phyloP scores from a whole-genome alignment of 1,284 basidiomycete genomes.

The Grifola frondosa region DNA sequence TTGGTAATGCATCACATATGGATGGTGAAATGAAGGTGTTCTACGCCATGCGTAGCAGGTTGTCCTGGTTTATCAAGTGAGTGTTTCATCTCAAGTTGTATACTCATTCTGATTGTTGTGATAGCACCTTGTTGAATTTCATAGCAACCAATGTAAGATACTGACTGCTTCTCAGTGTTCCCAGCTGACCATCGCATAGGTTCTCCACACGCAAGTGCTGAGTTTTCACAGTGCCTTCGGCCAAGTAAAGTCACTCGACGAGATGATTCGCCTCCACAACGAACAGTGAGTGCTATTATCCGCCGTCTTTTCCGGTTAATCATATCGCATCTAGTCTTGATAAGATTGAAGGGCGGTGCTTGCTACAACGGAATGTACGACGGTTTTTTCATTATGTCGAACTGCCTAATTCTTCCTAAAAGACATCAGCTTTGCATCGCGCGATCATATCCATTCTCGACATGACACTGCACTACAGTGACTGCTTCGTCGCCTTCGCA shows the following conservation, averaged over 20 bases:
- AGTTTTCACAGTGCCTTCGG: constrained; percentile 57
- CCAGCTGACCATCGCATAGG: constrained; percentile 40
- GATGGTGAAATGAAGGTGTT: constrained; percentile 59
- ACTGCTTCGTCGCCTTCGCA: constrained; percentile 58
- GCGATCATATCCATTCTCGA: constrained; percentile 71
- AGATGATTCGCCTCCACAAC: constrained; percentile 72
- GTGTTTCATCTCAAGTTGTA: constrained; percentile 30
- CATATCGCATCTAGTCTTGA: constrained; percentile 47
- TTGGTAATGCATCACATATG: constrained; percentile 32
- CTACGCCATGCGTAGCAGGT: constrained; percentile 69
- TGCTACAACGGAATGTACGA: constrained; percentile 66
- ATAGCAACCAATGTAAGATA: constrained; percentile 65
- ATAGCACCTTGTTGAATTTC: constrained; percentile 71
- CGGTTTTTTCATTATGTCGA: neutral
- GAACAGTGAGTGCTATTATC: constrained; percentile 56
- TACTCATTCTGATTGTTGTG: neutral
- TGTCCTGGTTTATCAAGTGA: constrained; percentile 85
- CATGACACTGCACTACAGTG: constrained; percentile 67
- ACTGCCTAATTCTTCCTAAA: neutral
- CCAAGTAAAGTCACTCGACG: constrained; percentile 66
- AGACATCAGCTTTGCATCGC: constrained; percentile 65
- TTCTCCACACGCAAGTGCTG: constrained; percentile 61
- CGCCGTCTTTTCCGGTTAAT: neutral
- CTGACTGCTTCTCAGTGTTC: neutral
- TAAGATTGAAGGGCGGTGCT: constrained; percentile 61